phyloP scores from a whole-genome alignment of 192 early-diverging fungal genomes.

The Rhizoclosmatium globosum region DNA sequence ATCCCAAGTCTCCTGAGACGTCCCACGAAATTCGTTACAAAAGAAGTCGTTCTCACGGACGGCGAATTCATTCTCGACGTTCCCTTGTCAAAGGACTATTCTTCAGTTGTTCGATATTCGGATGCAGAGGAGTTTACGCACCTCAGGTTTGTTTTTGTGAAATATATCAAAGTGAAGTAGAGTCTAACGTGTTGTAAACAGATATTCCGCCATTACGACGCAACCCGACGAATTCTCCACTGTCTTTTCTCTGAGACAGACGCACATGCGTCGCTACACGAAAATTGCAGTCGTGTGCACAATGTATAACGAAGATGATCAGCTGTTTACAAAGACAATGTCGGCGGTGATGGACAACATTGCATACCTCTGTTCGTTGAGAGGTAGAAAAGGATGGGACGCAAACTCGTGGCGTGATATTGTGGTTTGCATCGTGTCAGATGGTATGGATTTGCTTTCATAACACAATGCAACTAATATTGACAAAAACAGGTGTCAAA shows the following conservation, averaged over 20 bases:
- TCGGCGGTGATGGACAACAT: constrained; percentile 73
- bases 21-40: neutral
- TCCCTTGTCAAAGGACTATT: constrained; percentile 49
- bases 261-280: constrained; percentile 61
- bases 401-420: constrained; percentile 75
- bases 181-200: constrained; percentile 69
- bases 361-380: constrained; percentile 61
- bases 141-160: constrained; percentile 53
- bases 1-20: neutral
- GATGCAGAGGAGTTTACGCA: constrained; percentile 74
- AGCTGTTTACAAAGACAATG: constrained; percentile 71
- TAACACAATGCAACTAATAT: constrained; percentile 33
- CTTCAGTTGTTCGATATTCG: constrained; percentile 52
- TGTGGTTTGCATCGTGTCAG: constrained; percentile 76
- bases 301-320: constrained; percentile 68
- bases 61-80: constrained; percentile 53
- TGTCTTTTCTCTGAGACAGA: constrained; percentile 66
- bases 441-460: constrained; percentile 59
- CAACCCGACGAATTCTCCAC: constrained; percentile 71
- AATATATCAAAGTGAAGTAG: constrained; percentile 65
- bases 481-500: constrained; percentile 28
- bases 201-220: constrained; percentile 78
- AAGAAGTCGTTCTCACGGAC: constrained; percentile 38
- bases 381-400: constrained; percentile 60
- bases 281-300: constrained; percentile 67